Evolutionary conservation across 1,284 basidiomycete genomes (phyloP), one percentile per base, ranked within the genome.

Genomic region (Irpex lacteus): DNA sequence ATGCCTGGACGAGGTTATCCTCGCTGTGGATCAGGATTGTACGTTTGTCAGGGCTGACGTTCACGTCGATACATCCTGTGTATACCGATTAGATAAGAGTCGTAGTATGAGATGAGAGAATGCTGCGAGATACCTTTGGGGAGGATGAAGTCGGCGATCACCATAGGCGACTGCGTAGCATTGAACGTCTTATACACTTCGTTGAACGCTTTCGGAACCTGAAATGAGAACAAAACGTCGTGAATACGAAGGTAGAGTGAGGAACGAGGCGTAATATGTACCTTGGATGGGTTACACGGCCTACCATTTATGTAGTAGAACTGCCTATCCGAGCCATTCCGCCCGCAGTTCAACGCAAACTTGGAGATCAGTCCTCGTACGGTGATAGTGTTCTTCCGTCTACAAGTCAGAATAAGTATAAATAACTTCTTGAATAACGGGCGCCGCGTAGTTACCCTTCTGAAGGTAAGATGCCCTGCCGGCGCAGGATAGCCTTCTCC

Each of bases 41-140:
- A 4, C 98, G 85, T 74, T 99, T 99, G 78, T 99, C 98, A 0
- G 98, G 97, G 69, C 90, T 95, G 66, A 99, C 93, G 70, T 99
- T 99, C 73, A 99, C 89, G 73, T 99, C 98, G 71, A 92, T 95
- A 0, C 88, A 83, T 66, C 92, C 94, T 95, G 63, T 3, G 38
- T 4, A 60, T 15, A 15, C 18, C 36, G n/a, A 15, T 26, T 57
- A 15, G 38, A 40, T 55, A 11, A 18, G 37, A 32, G 7, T 5
- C 32, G 2, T 19, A n/a, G 34, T n/a, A n/a, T n/a, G n/a, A n/a
- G n/a, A n/a, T n/a, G n/a, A n/a, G n/a, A n/a, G n/a, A n/a, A n/a
- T n/a, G n/a, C n/a, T n/a, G n/a, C n/a, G n/a, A n/a, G n/a, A n/a
- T 64, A 93, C 92, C 83, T 4, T 88, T 88, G 0, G 94, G 93